Percentiles rank a stretch among this genome's conserved stretches.
These are phyloP conservation scores for Oemleria cerasiformis DNA, from an alignment of 306 rosid species.

Conservation along the genomic window DNA sequence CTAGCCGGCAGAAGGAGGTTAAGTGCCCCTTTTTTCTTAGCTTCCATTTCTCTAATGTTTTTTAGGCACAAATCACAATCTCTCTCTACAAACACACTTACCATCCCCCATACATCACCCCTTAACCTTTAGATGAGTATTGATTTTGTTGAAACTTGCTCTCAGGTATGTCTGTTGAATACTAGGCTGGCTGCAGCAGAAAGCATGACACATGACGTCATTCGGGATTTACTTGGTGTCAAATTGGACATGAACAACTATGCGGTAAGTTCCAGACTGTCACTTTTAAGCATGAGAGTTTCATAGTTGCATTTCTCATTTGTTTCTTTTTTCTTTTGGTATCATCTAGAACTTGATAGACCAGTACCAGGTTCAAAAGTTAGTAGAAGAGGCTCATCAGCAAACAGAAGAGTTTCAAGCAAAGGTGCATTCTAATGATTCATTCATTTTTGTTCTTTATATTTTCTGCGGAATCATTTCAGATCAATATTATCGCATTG, in stretches of 20 bases:
- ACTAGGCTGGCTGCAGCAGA: conserved; percentile 90
- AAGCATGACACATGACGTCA: conserved; percentile 98
- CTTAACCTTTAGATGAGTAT: not conserved
- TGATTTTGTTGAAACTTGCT: conserved; percentile 23
- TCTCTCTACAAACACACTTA: too few species aligned
- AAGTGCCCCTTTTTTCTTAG: conserved; percentile 11
- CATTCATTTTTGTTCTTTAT: not conserved
- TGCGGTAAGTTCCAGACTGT: conserved; percentile 59
- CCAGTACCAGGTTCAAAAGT: conserved; percentile 61
- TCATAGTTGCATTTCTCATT: conserved; percentile 30
- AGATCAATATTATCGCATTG: not conserved
- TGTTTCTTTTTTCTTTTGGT: conserved; percentile 25
- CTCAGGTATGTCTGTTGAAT: conserved; percentile 73
- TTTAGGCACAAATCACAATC: not conserved
- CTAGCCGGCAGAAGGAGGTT: conserved; percentile 80
- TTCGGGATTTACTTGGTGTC: conserved; percentile 90
- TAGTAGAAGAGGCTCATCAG: conserved; percentile 67
- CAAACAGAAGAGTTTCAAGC: conserved; percentile 55
- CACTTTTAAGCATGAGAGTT: conserved; percentile 13
- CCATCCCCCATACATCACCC: too few species aligned
- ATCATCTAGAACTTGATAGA: conserved; percentile 64
- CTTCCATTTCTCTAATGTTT: conserved; percentile 5
- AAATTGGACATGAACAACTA: conserved; percentile 82
- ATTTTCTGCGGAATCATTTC: too few species aligned
- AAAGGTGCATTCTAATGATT: conserved; percentile 43